Base-by-base conservation (phyloP, 208 protist species). In the Trypanosoma vivax region DNA sequence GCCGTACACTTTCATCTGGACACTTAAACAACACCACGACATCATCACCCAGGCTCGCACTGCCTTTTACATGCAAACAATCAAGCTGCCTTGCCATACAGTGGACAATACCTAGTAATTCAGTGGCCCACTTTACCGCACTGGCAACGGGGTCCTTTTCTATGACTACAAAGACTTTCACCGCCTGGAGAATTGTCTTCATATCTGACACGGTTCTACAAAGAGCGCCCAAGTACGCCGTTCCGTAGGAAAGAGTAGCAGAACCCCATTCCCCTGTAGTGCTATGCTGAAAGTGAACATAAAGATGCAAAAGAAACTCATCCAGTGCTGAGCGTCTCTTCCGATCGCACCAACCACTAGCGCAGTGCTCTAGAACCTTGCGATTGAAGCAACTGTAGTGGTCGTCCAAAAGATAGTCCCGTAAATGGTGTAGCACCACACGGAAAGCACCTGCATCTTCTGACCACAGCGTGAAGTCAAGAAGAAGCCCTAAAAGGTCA, bases 381-480 rank as follows among this genome's bases (percentile, higher is more conserved):
- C n/a, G 43, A 25, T 71, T 71, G 42, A 71, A 65, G 14, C 25
- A 11, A 31, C 50, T 39, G 28, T 65, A 71, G 10, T 50, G 10
- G 30, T 62, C 29, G 55, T 62, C 54, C 21, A 28, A 18, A 7
- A 60, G 11, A 38, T 60, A 64, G 13, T 64, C 4, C 18, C 43
- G 19, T 21, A 71, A 49, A 24, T 48, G 48, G 14, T 11, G 2
- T 43, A 64, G 23, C 23, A 71, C 49, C n/a, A 65, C 29, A 1
- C 24, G n/a, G 42, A 71, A 59, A 2, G 57, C 64, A 33, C 3
- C 28, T 11, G 23, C n/a, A 42, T 65, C 50, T 28, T 54, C 35
- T 23, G 64, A 51, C 64, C 64, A 71, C 28, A 65, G 34, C 48
- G 64, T 60, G 54, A 71, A 71, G 23, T 71, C 57, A 24, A 71